A percentile compares a stretch with the other conserved stretches of the same genome.
These are phyloP conservation scores for Vitis rupestris DNA, from an alignment of 164 flowering plant genomes.

Conservation along the genomic window DNA sequence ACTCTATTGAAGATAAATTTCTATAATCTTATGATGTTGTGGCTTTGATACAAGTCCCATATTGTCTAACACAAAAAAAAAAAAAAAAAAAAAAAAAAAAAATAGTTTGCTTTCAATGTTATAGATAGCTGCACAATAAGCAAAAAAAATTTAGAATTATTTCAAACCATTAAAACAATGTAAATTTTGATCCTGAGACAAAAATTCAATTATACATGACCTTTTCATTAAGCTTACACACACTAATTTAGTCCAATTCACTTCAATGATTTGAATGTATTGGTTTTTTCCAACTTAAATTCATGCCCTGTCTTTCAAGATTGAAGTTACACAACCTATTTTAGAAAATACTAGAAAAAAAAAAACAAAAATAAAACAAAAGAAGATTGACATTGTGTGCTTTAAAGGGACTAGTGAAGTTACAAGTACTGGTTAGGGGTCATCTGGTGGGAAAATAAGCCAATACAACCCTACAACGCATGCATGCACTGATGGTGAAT, in stretches of 20 bases:
- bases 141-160: neutral
- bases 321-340: neutral
- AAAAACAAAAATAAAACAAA: constrained; percentile 49
- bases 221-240: neutral
- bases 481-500: constrained; percentile 45
- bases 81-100: too few species aligned
- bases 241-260: too few species aligned
- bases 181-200: neutral
- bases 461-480: constrained; percentile 24
- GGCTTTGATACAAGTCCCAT: constrained; percentile 71
- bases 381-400: constrained; percentile 74
- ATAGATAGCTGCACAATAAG: constrained; percentile 70
- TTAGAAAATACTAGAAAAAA: constrained; percentile 58
- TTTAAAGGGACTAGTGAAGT: constrained; percentile 43
- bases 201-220: neutral
- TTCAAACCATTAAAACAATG: neutral
- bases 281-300: too few species aligned
- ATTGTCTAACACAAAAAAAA: constrained; percentile 48
- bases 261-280: too few species aligned
- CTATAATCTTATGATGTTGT: constrained; percentile 71
- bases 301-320: neutral
- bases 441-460: constrained; percentile 48
- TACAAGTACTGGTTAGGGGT: constrained; percentile 58
- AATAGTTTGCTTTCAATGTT: constrained; percentile 76
- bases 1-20: neutral